Conservation (phyloP, 345 rosid genomes). For the Erodium maritimum region DNA sequence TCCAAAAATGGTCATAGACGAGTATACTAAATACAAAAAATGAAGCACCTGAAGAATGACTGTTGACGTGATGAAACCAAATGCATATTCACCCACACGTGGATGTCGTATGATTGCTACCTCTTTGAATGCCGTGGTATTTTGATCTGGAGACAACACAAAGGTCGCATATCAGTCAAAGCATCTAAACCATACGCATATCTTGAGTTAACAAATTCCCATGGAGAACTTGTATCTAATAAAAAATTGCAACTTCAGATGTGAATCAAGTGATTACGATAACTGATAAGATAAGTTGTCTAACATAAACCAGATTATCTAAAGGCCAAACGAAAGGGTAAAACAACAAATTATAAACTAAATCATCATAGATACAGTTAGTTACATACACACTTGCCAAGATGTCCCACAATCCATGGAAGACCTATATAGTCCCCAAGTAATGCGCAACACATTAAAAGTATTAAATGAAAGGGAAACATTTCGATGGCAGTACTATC, state of each 20-base stretch:
- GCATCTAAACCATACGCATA: background rate
- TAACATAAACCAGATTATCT: background rate
- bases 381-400: constrained; percentile 2
- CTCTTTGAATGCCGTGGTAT: constrained; percentile 79
- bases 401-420: background rate
- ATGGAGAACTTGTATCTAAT: background rate
- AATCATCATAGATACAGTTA: background rate
- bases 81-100: constrained; percentile 76
- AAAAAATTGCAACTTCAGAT: background rate
- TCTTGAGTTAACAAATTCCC: background rate
- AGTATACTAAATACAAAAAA: background rate
- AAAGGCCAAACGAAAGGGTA: background rate
- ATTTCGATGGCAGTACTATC: background rate
- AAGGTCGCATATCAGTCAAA: background rate
- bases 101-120: constrained; percentile 83
- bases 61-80: constrained; percentile 82
- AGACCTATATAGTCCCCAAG: too few species aligned
- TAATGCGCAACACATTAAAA: too few species aligned
- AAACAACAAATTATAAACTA: background rate
- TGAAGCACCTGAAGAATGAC: constrained; percentile 61
- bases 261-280: background rate
- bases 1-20: too few species aligned
- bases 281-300: background rate
- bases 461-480: too few species aligned
- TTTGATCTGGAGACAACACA: constrained; percentile 42